Evolutionary conservation across 305 asterid genomes (phyloP).

Genomic region (Ajuga reptans): DNA sequence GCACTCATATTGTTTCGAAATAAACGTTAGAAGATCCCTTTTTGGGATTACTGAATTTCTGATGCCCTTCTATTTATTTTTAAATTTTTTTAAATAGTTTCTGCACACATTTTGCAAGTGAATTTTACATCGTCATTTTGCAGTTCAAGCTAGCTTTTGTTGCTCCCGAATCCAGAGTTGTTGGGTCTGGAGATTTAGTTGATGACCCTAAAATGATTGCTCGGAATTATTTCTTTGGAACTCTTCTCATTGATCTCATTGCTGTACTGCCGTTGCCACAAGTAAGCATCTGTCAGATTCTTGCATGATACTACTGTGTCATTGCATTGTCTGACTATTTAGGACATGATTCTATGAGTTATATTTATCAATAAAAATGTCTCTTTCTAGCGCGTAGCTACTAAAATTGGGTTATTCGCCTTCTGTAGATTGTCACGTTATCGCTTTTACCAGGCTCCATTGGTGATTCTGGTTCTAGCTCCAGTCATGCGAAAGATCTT

Average conservation of each 20-base stretch:
- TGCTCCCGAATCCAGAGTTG: constrained; percentile 74
- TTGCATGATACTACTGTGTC: too few species aligned
- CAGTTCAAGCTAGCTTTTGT: constrained; percentile 85
- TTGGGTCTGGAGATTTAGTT: constrained; percentile 76
- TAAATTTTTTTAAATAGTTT: too few species aligned
- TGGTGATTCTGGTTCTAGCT: constrained; percentile 44
- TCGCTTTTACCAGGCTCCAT: constrained; percentile 42
- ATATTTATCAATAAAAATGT: not conserved
- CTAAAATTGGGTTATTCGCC: constrained; percentile 5
- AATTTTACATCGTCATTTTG: constrained; percentile 22
- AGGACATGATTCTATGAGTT: not conserved
- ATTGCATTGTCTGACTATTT: not conserved
- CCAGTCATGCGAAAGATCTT: constrained; percentile 59
- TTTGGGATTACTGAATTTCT: too few species aligned
- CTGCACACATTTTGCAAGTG: not conserved
- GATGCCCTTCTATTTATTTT: too few species aligned
- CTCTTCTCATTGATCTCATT: constrained; percentile 51
- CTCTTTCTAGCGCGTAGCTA: not conserved
- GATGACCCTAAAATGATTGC: constrained; percentile 69
- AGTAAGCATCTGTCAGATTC: constrained; percentile 27
- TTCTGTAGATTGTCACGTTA: constrained; percentile 55
- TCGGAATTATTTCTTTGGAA: constrained; percentile 50
- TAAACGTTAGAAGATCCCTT: too few species aligned
- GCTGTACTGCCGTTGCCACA: constrained; percentile 73
- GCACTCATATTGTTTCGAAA: too few species aligned